Evolutionary conservation across 2,329 filamentous ascomycete species (phyloP).

Genomic region (Rutstroemia sp.): DNA sequence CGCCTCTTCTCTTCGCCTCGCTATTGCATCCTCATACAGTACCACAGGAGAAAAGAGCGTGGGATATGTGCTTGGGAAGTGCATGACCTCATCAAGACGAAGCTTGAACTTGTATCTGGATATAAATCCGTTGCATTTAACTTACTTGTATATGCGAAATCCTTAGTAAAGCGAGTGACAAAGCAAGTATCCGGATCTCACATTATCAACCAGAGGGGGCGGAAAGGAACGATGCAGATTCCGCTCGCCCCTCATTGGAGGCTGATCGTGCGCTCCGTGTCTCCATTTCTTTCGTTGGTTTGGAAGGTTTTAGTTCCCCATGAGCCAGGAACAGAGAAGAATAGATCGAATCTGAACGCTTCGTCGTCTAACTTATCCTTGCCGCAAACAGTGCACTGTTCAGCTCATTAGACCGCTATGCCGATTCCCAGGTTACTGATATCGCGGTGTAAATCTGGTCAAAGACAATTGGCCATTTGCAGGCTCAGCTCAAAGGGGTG

Average conservation of each 20-base stretch:
- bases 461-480: too few relatives aligned
- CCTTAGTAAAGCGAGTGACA: too few relatives aligned
- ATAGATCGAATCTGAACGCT: neutral
- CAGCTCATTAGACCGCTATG: neutral
- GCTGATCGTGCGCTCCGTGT: neutral
- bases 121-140: neutral
- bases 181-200: neutral
- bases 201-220: neutral
- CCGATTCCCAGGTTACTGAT: too few relatives aligned
- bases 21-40: constrained; percentile 4
- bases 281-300: neutral
- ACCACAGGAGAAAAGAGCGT: neutral
- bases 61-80: neutral
- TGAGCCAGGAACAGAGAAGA: neutral
- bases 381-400: constrained; percentile 3
- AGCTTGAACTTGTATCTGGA: neutral
- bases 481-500: too few relatives aligned
- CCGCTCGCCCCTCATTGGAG: constrained; percentile 4
- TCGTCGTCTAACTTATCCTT: neutral
- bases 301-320: neutral
- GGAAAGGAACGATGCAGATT: constrained; percentile 5
- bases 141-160: too few relatives aligned
- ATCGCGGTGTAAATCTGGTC: too few relatives aligned
- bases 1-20: neutral
- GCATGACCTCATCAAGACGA: constrained; percentile 2